These are phyloP conservation scores for Tulasnella sp. DNA, from an alignment of 768 basidiomycete species.

Conservation along the genomic window DNA sequence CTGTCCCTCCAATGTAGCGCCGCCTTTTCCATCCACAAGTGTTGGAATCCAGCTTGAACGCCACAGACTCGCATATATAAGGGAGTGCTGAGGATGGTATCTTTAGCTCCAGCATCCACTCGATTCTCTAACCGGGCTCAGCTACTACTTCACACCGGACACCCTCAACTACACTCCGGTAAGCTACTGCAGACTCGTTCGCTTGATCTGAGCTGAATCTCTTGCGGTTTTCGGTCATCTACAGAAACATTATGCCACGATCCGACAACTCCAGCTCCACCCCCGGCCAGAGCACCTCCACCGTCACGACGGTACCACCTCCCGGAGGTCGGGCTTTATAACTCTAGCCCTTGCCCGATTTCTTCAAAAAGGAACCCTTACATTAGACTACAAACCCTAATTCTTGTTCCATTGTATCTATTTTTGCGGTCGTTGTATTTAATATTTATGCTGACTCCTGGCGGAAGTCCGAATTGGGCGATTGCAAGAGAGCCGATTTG, in stretches of 20 bases:
- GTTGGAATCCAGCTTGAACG: neutral
- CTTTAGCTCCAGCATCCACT: neutral
- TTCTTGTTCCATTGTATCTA: neutral
- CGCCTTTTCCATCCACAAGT: neutral
- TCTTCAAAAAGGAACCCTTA: neutral
- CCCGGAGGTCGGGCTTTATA: neutral
- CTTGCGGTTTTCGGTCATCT: neutral
- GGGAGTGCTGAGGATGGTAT: neutral
- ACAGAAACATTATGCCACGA: neutral
- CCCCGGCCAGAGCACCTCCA: neutral
- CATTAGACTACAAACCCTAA: neutral
- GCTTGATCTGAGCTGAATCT: neutral
- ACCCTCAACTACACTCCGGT: neutral
- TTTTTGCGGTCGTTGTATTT: neutral
- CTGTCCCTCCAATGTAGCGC: neutral
- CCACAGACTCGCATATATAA: neutral
- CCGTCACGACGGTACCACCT: neutral
- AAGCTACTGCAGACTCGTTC: neutral
- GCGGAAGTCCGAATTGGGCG: neutral
- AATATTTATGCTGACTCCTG: neutral
- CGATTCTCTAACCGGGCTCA: neutral
- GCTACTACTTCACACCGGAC: neutral
- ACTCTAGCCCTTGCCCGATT: neutral
- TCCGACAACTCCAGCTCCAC: neutral
- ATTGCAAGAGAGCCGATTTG: neutral